Base-by-base conservation (phyloP, 306 rosid genomes). In the Cucurbita moschata region DNA sequence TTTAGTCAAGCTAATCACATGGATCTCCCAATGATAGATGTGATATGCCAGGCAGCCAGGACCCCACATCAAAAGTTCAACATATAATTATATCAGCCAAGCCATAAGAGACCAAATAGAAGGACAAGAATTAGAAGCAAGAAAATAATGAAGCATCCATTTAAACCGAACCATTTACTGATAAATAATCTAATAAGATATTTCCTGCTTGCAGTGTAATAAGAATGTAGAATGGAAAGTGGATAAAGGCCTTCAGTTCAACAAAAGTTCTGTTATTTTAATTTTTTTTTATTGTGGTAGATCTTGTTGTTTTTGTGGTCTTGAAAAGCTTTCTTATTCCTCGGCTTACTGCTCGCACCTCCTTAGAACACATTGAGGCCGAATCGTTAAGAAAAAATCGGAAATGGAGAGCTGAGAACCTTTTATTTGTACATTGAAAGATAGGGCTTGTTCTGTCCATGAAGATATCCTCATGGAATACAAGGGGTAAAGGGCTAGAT, bases 11-110 rank as follows among this genome's bases (percentile, higher is more conserved):
- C 19, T 40, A 64, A 64, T 64, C 71, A 64, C 71, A 64, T 64
- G 71, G 71, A 64, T 64, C 35, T 42, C 35, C 71, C 21, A 64
- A 40, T 10, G 37, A 64, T 42, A 18, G 50, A 64, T 42, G 71
- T 64, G 71, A 64, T 42, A 64, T 42, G 71, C 37, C 71, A 64
- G 71, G 71, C 37, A n/a, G 52, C 52, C 51, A 64, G 43, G 35
- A 64, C 71, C 71, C 71, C 52, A 64, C 71, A 64, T 63, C 40
- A n/a, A 63, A 63, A 63, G 15, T 63, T 63, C 49, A 39, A 63
- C 30, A 63, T 61, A 38, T 61, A 37, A 61, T 37, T 35, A 38
- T 62, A 62, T 16, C 70, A 63, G 26, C 70, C 50, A 63, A 63
- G 8, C 50, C 70, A 40, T 8, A 63, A 39, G 50, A 15, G 1